Evolutionary conservation across 1,284 basidiomycete genomes (phyloP), one percentile per base, ranked within the genome.

Genomic region (Xanthoconium separans): DNA sequence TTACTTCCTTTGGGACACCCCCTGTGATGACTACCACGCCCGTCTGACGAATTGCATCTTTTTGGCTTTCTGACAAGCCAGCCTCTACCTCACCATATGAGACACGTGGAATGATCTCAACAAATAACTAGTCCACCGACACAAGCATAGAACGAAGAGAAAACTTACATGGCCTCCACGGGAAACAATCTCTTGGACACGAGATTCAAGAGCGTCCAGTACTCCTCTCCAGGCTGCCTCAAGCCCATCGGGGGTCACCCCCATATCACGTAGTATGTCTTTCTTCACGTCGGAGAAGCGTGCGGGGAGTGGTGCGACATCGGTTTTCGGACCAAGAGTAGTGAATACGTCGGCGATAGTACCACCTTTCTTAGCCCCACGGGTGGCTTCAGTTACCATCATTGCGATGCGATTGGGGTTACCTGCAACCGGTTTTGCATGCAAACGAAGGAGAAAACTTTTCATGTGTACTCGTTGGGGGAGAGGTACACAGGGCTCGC

Each of bases 251-350:
- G 55, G 51, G 0, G 50, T 33, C 7, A 63, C 54, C 1, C 52
- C 45, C 55, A 67, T 53, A 15, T 83, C 80, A n/a, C 69, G 73
- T 69, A 80, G 77, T 1, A 86, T 64, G 39, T 70, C 69, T 58
- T 78, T 77, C 73, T 91, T 91, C 36, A 90, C 68, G 12, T 79
- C 75, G 0, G 76, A 65, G 57, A 89, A 90, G 0, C 84, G 78
- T 9, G 73, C 59, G 0, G 87, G 85, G 3, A 89, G 75, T 1
- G 64, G 54, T 18, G 48, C 12, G 1, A 47, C 29, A 9, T 49
- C 12, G 11, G 44, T n/a, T 24, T 36, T 53, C 4, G 54, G 44
- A n/a, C 54, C 53, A n/a, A 67, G 65, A 4, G 68, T 65, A 1
- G 64, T 66, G 22, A 70, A 70, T n/a, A 67, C 49, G 43, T 68